A percentile compares a stretch with the other conserved stretches of the same genome.
phyloP scores from a whole-genome alignment of 1,139 yeast genomes.

The Yamadazyma dushanensis region DNA sequence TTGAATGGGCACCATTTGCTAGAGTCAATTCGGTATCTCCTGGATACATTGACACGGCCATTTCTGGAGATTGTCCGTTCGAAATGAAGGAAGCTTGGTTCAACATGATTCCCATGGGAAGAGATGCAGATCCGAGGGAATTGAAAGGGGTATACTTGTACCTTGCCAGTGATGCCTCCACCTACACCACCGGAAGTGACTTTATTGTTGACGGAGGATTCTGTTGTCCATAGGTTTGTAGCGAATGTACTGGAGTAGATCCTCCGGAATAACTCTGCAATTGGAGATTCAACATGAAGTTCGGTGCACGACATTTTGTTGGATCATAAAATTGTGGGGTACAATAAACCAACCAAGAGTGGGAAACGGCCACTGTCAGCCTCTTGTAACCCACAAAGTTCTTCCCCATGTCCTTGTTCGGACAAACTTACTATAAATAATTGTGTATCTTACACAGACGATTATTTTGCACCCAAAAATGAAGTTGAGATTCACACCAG shows the following conservation, averaged over 20 bases:
- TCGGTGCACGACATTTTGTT: no score
- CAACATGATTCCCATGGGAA: conserved; percentile 34
- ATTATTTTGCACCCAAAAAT: no score
- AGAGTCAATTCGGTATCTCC: conserved; percentile 58
- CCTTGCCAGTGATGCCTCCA: conserved; percentile 40
- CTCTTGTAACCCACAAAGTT: no score
- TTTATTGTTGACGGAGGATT: conserved; percentile 50
- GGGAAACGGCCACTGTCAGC: no score
- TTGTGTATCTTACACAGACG: no score
- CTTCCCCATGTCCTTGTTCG: no score
- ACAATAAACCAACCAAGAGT: no score
- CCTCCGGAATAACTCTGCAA: no score
- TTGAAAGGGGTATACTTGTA: conserved; percentile 42
- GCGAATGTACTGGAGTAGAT: neutral
- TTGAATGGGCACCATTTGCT: conserved; percentile 55
- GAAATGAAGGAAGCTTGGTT: conserved; percentile 37
- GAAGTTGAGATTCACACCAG: conserved; percentile 13
- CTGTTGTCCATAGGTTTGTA: conserved; percentile 30
- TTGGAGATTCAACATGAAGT: no score
- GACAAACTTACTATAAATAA: neutral
- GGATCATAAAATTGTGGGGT: no score
- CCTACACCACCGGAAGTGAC: conserved; percentile 47
- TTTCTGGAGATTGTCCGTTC: conserved; percentile 46
- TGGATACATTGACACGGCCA: conserved; percentile 55
- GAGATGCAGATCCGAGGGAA: conserved; percentile 41